These are phyloP conservation scores for Penicillium brasilianum DNA, from an alignment of 2,329 filamentous ascomycete genomes.

Conservation along the genomic window DNA sequence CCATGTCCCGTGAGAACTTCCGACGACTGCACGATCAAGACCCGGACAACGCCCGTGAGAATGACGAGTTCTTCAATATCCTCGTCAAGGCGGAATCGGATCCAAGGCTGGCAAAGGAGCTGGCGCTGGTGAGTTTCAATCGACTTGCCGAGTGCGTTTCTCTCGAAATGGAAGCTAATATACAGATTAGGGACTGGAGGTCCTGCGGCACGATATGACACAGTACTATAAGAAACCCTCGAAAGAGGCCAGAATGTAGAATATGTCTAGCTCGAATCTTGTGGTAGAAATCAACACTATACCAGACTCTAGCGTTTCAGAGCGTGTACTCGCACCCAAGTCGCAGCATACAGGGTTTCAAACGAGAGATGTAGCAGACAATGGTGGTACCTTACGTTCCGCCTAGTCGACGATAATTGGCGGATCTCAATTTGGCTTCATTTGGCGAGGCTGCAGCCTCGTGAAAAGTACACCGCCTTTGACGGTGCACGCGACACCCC, in stretches of 20 bases:
- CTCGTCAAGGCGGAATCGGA: slow-evolving; percentile 41
- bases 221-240: slow-evolving; percentile 33
- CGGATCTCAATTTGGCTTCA: neutral
- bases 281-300: too few species aligned
- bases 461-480: slow-evolving; percentile 13
- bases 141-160: neutral
- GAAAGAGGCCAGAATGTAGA: neutral
- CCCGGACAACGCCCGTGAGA: slow-evolving; percentile 41
- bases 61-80: slow-evolving; percentile 45
- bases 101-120: slow-evolving; percentile 29
- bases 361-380: too few species aligned
- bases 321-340: too few species aligned
- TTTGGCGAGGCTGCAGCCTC: neutral
- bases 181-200: slow-evolving; percentile 32
- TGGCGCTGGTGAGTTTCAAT: slow-evolving; percentile 33
- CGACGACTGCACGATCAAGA: slow-evolving; percentile 42
- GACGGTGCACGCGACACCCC: neutral
- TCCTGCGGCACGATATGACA: slow-evolving; percentile 41
- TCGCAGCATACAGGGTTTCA: too few species aligned
- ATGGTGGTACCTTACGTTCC: too few species aligned
- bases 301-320: too few species aligned
- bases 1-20: slow-evolving; percentile 51
- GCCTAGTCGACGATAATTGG: neutral
- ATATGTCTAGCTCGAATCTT: neutral
- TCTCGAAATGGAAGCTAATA: neutral